A percentile compares a stretch with the other conserved stretches of the same genome.
Conservation (phyloP, 306 rosid species). For the Sicyos baderoa region DNA sequence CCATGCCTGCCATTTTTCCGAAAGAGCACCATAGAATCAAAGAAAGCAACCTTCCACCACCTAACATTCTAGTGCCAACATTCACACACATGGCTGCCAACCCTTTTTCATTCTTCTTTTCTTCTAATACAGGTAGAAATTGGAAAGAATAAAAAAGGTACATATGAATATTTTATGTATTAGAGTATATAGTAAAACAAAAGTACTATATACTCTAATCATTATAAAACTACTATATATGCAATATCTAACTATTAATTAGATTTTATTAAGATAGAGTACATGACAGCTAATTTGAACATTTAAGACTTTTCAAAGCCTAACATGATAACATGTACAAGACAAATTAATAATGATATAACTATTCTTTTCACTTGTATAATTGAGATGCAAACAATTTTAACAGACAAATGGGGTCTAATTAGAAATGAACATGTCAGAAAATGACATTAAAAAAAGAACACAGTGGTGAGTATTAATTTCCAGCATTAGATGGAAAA, state of each 20-base stretch:
- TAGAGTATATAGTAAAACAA: too few species aligned
- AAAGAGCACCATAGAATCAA: neutral
- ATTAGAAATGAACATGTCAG: conserved; percentile 5
- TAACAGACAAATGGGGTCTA: conserved; percentile 4
- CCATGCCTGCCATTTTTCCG: too few species aligned
- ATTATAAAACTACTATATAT: neutral
- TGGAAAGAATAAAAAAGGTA: neutral
- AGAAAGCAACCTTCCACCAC: conserved; percentile 2
- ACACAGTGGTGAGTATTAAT: conserved; percentile 10
- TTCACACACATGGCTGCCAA: conserved; percentile 12
- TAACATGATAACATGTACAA: neutral
- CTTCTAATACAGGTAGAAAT: neutral
- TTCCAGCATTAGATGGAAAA: neutral
- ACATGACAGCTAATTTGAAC: conserved; percentile 4
- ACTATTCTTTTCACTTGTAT: neutral
- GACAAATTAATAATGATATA: neutral
- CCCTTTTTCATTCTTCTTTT: neutral
- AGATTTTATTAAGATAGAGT: neutral
- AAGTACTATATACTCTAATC: neutral
- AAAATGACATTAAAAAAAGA: neutral
- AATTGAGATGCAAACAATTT: neutral
- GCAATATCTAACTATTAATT: neutral
- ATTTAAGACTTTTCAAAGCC: neutral
- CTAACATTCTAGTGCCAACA: neutral
- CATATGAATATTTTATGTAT: too few species aligned